Evolutionary conservation across 2,329 filamentous ascomycete genomes (phyloP).

Genomic region (Cordyceps cateniannulata): DNA sequence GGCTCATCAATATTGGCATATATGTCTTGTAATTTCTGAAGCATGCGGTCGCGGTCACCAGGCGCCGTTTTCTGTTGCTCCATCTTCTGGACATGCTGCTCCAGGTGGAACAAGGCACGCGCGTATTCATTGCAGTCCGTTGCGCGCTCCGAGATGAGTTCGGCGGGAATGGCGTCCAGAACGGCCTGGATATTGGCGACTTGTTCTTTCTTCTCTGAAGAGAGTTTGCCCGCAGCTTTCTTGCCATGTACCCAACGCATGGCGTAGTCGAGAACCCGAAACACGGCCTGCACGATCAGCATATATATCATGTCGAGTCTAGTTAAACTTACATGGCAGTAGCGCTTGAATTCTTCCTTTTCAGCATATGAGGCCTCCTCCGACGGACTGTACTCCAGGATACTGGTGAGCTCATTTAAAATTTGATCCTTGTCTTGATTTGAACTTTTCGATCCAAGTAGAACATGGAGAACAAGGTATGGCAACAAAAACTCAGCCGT

Average conservation of each 20-base stretch:
- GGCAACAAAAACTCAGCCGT: constrained; percentile 86
- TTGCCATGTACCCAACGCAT: constrained; percentile 85
- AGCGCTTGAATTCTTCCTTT: constrained; percentile 72
- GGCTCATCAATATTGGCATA: constrained; percentile 98
- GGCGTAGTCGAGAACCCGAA: constrained; percentile 84
- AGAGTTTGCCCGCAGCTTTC: constrained; percentile 25
- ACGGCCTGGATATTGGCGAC: constrained; percentile 43
- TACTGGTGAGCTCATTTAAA: constrained; percentile 63
- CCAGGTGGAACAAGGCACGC: constrained; percentile 87
- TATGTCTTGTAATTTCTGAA: constrained; percentile 80
- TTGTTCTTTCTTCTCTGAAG: constrained; percentile 39
- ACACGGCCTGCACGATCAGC: constrained; percentile 61
- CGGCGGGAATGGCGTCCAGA: constrained; percentile 60
- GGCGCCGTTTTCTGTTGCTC: constrained; percentile 38
- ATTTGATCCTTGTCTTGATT: constrained; percentile 59
- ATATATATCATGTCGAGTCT: background rate
- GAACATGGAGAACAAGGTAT: constrained; percentile 76
- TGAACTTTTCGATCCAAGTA: constrained; percentile 60
- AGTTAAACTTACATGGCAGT: constrained; percentile 66
- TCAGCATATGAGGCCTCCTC: constrained; percentile 50
- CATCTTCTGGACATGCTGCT: constrained; percentile 68
- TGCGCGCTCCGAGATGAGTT: constrained; percentile 72
- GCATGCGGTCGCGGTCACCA: constrained; percentile 55
- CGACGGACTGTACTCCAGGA: constrained; percentile 58
- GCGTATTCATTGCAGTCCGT: constrained; percentile 93